Base-by-base conservation (phyloP, 2,329 filamentous ascomycete species). In the Coleophoma cylindrospora region DNA sequence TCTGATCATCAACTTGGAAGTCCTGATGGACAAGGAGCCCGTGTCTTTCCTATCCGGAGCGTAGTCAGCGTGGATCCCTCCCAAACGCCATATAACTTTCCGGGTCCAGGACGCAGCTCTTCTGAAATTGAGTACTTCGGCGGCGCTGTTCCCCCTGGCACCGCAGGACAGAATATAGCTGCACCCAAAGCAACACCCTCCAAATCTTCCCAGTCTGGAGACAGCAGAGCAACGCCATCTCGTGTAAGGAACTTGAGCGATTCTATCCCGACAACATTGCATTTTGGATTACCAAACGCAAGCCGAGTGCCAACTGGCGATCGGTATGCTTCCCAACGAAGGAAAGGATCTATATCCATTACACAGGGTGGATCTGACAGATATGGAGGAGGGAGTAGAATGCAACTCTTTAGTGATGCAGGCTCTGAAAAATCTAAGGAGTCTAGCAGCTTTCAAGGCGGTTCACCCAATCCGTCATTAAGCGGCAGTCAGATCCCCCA, bases 11-110 rank as follows among this genome's bases (percentile, higher is more conserved):
- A 44, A 27, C 41, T 44, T 21, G 41, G 41, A 19, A 33, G 41
- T 15, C 41, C 41, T 27, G 41, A 27, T 22, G 19, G 11, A 44
- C 19, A 15, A 5, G 50, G 34, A 15, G 61, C 62, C 47, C 54
- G 61, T 13, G 58, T 64, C 2, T 64, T 60, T 43, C 61, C 61
- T 9, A 62, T 64, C 19, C 50, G 58, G 32, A 64, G 60, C 48
- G 60, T 61, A 22, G 57, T 62, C 22, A 58, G 58, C 43, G 60
- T 62, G 32, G 60, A 60, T 50, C 41, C 57, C 40, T 45, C 58
- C 3, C 57, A 61, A 33, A 62, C 60, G 12, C 56, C 61, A 45
- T 48, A 46, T 32, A 50, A 37, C 3, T 34, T 52, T 7, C 47
- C 55, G 12, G 41, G 9, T 45, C 27, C 27, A 27, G 41, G 38